Evolutionary conservation across 306 rosid genomes (phyloP).

Genomic region (Rosa chinensis): DNA sequence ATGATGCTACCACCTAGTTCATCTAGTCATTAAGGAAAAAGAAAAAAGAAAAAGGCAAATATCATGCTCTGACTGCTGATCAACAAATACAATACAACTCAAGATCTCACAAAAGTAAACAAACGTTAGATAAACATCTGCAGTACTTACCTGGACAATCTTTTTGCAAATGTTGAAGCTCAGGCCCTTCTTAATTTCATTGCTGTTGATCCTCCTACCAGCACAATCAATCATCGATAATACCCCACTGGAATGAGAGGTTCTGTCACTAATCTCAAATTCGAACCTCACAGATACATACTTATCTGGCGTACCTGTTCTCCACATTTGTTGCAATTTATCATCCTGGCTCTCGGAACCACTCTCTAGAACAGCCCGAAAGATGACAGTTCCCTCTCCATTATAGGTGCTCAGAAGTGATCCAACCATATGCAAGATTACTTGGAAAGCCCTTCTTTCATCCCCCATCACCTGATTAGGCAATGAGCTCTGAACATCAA

Average conservation of each 20-base stretch:
- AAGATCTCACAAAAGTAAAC: not conserved
- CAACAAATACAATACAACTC: not conserved
- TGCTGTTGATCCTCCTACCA: conserved; percentile 36
- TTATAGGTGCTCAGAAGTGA: conserved; percentile 45
- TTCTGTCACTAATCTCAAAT: conserved; percentile 43
- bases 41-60: not conserved
- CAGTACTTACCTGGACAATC: conserved; percentile 55
- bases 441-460: conserved; percentile 73
- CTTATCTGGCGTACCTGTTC: conserved; percentile 38
- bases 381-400: conserved; percentile 41
- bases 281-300: conserved; percentile 53
- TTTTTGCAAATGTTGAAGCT: conserved; percentile 72
- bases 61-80: not conserved
- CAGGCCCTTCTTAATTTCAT: conserved; percentile 49
- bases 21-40: not conserved
- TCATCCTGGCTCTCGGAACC: conserved; percentile 45
- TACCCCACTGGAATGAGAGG: conserved; percentile 39
- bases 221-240: conserved; percentile 30
- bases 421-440: conserved; percentile 72
- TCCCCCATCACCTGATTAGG: conserved; percentile 69
- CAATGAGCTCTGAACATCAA: conserved; percentile 61
- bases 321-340: conserved; percentile 44
- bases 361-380: conserved; percentile 42
- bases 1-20: not conserved
- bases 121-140: not conserved